Evolutionary conservation across 2,329 filamentous ascomycete species (phyloP).

Genomic region (Myrmaecium sp.): DNA sequence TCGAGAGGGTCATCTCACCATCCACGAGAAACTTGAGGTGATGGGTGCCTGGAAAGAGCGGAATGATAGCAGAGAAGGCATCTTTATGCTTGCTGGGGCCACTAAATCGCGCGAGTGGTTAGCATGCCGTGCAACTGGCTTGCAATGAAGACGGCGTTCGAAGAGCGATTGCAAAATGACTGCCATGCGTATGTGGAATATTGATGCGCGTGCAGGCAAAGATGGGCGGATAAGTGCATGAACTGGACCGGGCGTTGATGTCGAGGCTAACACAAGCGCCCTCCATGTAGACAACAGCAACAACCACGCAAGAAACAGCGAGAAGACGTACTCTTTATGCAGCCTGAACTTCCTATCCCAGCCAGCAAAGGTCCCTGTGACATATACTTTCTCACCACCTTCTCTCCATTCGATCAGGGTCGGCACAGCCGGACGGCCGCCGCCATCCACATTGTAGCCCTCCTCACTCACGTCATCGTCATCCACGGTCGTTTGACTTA

Average conservation of each 20-base stretch:
- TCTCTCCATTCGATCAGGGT: constrained; percentile 74
- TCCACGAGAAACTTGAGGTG: constrained; percentile 95
- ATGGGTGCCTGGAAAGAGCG: constrained; percentile 82
- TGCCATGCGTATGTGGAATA: neutral
- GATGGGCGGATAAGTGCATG: too few species aligned
- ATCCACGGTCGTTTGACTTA: constrained; percentile 46
- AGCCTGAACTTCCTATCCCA: constrained; percentile 92
- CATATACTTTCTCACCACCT: constrained; percentile 78
- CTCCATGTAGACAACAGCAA: too few species aligned
- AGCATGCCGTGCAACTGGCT: constrained; percentile 4
- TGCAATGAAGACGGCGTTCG: constrained; percentile 1
- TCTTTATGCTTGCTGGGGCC: constrained; percentile 30
- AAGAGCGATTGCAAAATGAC: constrained; percentile 1
- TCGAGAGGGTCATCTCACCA: constrained; percentile 78
- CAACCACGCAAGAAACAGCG: too few species aligned
- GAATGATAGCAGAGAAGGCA: constrained; percentile 59
- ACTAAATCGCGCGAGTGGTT: constrained; percentile 9
- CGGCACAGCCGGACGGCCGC: constrained; percentile 61
- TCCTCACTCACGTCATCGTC: constrained; percentile 50
- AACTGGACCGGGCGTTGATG: too few species aligned
- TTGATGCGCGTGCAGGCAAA: neutral
- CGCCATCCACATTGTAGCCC: constrained; percentile 48
- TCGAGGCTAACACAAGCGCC: too few species aligned
- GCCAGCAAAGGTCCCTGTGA: constrained; percentile 91
- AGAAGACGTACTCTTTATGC: constrained; percentile 67